Evolutionary conservation across 1,284 basidiomycete species (phyloP), one percentile per base, ranked within the genome.

Genomic region (Termitomyces sp.): DNA sequence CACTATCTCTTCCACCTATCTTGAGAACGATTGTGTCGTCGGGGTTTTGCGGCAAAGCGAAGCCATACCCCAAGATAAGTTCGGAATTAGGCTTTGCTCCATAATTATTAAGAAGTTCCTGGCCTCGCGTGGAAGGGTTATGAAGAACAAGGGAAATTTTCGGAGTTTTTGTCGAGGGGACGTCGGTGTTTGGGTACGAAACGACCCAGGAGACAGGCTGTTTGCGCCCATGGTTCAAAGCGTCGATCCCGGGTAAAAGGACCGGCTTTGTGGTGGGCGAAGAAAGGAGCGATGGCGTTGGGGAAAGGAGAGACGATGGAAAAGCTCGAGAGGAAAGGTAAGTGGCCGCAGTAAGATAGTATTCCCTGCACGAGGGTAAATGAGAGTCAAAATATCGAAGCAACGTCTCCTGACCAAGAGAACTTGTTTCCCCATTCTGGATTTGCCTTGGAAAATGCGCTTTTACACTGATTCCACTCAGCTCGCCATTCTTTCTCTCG

Each of bases 61-160:
- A 97, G 1, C 93, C 93, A 64, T 95, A 96, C 2, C 87, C 90
- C 3, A 96, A 77, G 43, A 96, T 81, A 30, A 96, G 78, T 65
- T 93, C 90, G 21, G 91, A 79, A 66, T 94, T 95, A 0, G 91
- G 83, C 67, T 92, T 93, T 0, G 81, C 77, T 0, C 90, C 91
- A 63, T 92, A 92, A 64, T 94, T 95, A 70, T 95, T 96, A 73
- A 87, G 86, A n/a, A 93, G 71, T 66, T 96, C 87, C 14, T 74
- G 60, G 38, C 75, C 78, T 3, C 68, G 56, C 0, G 58, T 57
- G 1, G 74, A 69, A 0, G 73, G 40, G 1, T 63, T 66, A 57
- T 81, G 83, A n/a, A 79, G 67, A 2, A 85, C 69, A 54, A 83
- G 68, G 7, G 78, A 68, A 50, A 72, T 67, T 14, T 53, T 60